Percentiles rank a stretch among this genome's conserved stretches.
Evolutionary conservation across 1,284 basidiomycete genomes (phyloP).

Genomic region (Moniliophthora roreri): DNA sequence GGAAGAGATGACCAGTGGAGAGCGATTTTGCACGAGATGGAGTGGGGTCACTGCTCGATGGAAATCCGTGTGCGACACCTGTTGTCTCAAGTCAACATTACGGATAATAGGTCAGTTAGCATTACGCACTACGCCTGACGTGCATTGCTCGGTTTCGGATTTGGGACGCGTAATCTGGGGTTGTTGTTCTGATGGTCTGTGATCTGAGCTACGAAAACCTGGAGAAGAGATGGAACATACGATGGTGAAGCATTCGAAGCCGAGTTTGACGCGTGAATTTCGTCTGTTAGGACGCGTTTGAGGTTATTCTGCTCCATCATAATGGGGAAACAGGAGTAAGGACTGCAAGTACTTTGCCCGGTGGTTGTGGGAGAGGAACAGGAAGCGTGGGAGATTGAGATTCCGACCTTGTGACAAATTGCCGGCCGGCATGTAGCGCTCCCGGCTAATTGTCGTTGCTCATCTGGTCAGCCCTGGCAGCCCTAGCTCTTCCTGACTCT

Average conservation of each 20-base stretch:
- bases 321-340: no score
- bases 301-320: slow-evolving; percentile 13
- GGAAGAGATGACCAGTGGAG: slow-evolving; percentile 39
- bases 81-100: slow-evolving; percentile 25
- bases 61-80: slow-evolving; percentile 55
- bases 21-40: slow-evolving; percentile 28
- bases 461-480: no score
- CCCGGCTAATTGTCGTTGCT: no score
- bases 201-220: not conserved
- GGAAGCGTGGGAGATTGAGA: no score
- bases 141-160: slow-evolving; percentile 48
- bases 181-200: slow-evolving; percentile 18
- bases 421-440: no score
- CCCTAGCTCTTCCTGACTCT: no score
- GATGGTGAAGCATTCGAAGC: slow-evolving; percentile 25
- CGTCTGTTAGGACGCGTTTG: slow-evolving; percentile 46
- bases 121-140: slow-evolving; percentile 46
- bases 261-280: slow-evolving; percentile 30
- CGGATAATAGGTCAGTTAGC: slow-evolving; percentile 1
- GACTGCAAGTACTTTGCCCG: no score
- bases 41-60: slow-evolving; percentile 30
- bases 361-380: no score
- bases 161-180: slow-evolving; percentile 41
- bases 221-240: slow-evolving; percentile 3
- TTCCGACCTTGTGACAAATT: no score